Evolutionary conservation across 2,329 filamentous ascomycete genomes (phyloP).

Genomic region (Apiospora rasikravindrae): DNA sequence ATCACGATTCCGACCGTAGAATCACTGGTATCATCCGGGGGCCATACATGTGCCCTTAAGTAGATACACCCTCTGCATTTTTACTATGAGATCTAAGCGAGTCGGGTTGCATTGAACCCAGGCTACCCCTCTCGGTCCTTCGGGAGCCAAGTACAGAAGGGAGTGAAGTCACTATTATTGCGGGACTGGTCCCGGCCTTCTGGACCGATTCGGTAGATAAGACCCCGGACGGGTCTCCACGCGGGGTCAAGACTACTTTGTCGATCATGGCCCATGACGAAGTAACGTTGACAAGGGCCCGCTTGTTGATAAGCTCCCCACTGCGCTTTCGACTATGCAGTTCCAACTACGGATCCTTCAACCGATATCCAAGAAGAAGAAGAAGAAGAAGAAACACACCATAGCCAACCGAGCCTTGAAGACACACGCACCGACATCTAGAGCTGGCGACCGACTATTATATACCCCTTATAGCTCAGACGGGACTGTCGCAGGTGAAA

Average conservation of each 20-base stretch:
- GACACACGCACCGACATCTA: not conserved
- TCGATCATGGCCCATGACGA: not conserved
- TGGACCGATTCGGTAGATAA: slow-evolving; percentile 15
- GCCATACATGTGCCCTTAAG: not conserved
- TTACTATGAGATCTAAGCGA: not conserved
- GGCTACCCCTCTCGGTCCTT: not conserved
- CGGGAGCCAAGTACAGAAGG: not conserved
- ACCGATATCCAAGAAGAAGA: no score
- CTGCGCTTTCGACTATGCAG: not conserved
- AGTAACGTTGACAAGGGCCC: slow-evolving; percentile 8
- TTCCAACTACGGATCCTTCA: no score
- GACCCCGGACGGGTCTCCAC: slow-evolving; percentile 9
- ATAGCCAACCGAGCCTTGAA: not conserved
- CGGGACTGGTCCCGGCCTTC: not conserved
- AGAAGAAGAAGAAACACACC: not conserved
- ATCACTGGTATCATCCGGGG: not conserved
- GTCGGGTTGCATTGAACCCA: not conserved
- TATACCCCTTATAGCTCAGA: not conserved
- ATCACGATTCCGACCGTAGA: not conserved
- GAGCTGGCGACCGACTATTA: not conserved
- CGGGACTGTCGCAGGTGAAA: slow-evolving; percentile 13
- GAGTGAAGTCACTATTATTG: not conserved
- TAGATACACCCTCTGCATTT: not conserved
- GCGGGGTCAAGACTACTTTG: not conserved
- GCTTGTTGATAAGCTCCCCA: not conserved